Evolutionary conservation across 768 basidiomycete species (phyloP), one percentile per base, ranked within the genome.

Genomic region (Pseudohyphozyma bogoriensis): DNA sequence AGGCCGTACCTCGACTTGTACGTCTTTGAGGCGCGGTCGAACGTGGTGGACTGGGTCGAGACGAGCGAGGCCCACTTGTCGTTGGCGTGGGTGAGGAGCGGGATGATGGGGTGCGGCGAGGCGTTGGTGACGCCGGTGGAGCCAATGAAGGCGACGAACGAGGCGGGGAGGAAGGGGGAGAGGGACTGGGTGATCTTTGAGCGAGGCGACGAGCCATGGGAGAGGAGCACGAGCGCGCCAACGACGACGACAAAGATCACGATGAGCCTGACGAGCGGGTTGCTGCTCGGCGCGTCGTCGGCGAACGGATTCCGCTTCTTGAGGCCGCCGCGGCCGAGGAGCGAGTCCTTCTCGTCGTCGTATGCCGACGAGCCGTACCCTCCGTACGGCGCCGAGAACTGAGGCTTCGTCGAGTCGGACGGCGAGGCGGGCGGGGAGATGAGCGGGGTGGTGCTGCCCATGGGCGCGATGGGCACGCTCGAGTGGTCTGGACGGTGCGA

Each of bases 1-100:
- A 45, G 42, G 15, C 64, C 62, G 62, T 70, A 70, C 26, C 67
- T 59, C 15, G 52, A 13, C 57, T 64, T 63, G 62, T 70, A 70
- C 40, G 58, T 66, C 45, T 60, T 51, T 16, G 64, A 58, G 24
- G 68, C 68, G 28, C 46, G 44, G 40, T 60, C 59, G 39, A 70
- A 65, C 28, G 65, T 64, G 22, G 54, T 61, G 39, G 68, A 69
- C 51, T 70, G 69, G 7, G 49, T 29, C 26, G 58, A 33, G 33
- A 69, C 24, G 46, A 65, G 67, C 40, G 57, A 56, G 24, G 49
- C 13, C 69, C 69, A 70, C 9, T 51, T 42, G 3, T 39, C 31
- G 40, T 57, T 42, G 22, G 65, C 69, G n/a, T 42, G 20, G 29
- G 49, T 55, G 40, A 70, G 45, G 32, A 70, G 60, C 22, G 68